Conservation (phyloP, 768 basidiomycete species). For the Tulasnella sp. region DNA sequence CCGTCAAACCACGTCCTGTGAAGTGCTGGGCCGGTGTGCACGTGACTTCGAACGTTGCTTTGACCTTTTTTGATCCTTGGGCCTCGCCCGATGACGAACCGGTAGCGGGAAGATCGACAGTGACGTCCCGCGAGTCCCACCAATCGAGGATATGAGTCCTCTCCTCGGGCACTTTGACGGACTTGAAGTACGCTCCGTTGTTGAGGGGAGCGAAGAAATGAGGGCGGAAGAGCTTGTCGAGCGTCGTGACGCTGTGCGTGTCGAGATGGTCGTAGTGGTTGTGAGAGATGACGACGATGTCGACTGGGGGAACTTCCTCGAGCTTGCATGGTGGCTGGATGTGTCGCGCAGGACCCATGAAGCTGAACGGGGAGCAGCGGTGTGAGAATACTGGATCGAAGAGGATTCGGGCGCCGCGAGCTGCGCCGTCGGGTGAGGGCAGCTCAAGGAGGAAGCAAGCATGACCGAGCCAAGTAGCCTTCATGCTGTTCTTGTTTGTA, state of each 20-base stretch:
- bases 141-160: conserved; percentile 4
- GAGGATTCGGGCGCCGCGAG: conserved; percentile 35
- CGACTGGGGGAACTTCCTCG: conserved; percentile 30
- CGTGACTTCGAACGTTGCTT: neutral
- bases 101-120: conserved; percentile 15
- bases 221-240: conserved; percentile 16
- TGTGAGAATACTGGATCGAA: conserved; percentile 42
- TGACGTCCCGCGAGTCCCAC: conserved; percentile 15
- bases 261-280: conserved; percentile 21
- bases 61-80: neutral
- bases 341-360: conserved; percentile 36
- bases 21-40: conserved; percentile 4
- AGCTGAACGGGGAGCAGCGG: conserved; percentile 38
- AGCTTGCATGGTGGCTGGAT: conserved; percentile 27
- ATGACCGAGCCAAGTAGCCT: conserved; percentile 45
- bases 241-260: conserved; percentile 19
- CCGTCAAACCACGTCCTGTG: conserved; percentile 21
- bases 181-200: conserved; percentile 22
- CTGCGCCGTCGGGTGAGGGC: conserved; percentile 25
- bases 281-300: conserved; percentile 29
- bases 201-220: conserved; percentile 31
- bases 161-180: conserved; percentile 18
- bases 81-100: neutral
- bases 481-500: conserved; percentile 23
- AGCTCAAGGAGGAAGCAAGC: conserved; percentile 45